These are phyloP conservation scores for Lentithecium fluviatile DNA, from an alignment of 495 filamentous ascomycete species.

Conservation along the genomic window DNA sequence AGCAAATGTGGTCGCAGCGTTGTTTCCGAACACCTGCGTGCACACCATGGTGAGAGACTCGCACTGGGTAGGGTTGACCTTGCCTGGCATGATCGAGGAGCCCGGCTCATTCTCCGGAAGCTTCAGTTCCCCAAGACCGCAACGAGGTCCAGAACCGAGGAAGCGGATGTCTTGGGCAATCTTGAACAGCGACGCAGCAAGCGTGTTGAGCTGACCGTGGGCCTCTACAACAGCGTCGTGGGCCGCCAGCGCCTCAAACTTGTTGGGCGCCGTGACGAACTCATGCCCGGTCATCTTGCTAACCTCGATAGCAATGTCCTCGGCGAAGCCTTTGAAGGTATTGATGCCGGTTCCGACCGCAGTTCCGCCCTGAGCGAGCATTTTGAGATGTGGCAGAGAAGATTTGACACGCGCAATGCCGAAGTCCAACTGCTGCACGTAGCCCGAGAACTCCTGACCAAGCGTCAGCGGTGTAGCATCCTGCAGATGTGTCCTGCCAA, in stretches of 20 bases:
- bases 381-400: conserved; percentile 76
- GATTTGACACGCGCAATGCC: conserved; percentile 85
- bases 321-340: conserved; percentile 94
- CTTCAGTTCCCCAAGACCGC: conserved; percentile 87
- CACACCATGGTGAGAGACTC: conserved; percentile 98
- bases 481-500: conserved; percentile 95
- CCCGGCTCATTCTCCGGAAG: conserved; percentile 98
- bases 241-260: conserved; percentile 97
- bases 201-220: conserved; percentile 86
- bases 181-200: conserved; percentile 91
- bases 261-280: conserved; percentile 97
- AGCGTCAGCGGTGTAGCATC: conserved; percentile 95
- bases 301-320: conserved; percentile 85
- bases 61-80: conserved; percentile 98
- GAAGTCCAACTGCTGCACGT: conserved; percentile 88
- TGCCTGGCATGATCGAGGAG: conserved; percentile 96
- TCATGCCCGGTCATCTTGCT: conserved; percentile 85
- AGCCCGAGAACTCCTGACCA: conserved; percentile 97
- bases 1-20: conserved; percentile 84
- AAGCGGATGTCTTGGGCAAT: conserved; percentile 98
- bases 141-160: conserved; percentile 92
- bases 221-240: conserved; percentile 97
- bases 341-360: conserved; percentile 97
- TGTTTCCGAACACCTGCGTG: conserved; percentile 96
- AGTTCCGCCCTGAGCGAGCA: conserved; percentile 93